Conservation (phyloP, 208 protist genomes). For the Acanthamoeba sp. region DNA sequence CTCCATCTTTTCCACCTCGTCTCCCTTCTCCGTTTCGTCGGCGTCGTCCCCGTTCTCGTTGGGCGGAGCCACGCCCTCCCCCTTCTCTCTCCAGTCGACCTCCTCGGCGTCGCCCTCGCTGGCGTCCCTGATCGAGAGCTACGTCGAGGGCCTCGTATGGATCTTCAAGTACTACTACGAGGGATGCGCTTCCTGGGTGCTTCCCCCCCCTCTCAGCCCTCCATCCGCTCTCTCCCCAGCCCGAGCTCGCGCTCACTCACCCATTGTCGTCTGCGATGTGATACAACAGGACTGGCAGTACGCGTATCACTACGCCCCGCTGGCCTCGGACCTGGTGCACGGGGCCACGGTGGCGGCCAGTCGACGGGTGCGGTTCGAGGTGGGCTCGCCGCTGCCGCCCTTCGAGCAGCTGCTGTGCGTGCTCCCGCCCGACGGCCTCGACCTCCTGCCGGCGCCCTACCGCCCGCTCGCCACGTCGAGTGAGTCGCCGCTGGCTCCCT, state of each 20-base stretch:
- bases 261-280: no score
- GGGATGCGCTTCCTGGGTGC: slow-evolving; percentile 96
- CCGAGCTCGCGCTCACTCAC: no score
- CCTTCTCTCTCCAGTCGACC: no score
- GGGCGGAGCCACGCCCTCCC: no score
- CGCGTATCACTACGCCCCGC: slow-evolving; percentile 99
- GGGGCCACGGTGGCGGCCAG: neutral
- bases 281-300: slow-evolving; percentile 95
- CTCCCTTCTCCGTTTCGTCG: neutral
- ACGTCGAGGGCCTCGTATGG: slow-evolving; percentile 98
- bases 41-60: neutral
- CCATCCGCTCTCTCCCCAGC: neutral
- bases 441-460: slow-evolving; percentile 31
- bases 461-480: slow-evolving; percentile 6
- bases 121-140: slow-evolving; percentile 90
- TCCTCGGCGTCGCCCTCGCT: neutral
- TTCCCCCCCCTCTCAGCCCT: no score
- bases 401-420: slow-evolving; percentile 95
- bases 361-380: slow-evolving; percentile 7
- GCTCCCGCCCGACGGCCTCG: slow-evolving; percentile 34
- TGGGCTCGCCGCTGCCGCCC: slow-evolving; percentile 94
- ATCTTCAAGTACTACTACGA: slow-evolving; percentile 99
- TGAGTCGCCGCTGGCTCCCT: slow-evolving; percentile 66
- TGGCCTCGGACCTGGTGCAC: slow-evolving; percentile 86
- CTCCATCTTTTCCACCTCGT: neutral